Conservation (phyloP, 805 yeast genomes). For the Cyberlindnera bimundalis region DNA sequence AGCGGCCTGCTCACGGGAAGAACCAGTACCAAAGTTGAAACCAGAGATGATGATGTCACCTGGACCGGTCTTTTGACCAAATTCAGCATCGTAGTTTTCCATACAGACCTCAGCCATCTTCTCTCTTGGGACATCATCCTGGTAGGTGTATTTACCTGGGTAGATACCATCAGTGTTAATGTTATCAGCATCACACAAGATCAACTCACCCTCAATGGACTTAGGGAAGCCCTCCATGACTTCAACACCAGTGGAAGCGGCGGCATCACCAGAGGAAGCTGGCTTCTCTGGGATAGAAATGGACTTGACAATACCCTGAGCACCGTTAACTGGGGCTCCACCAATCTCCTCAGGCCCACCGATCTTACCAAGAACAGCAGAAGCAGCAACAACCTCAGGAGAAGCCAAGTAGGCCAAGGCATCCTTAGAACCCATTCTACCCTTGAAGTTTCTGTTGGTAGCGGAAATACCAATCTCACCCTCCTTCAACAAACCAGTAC, state of each 20-base stretch:
- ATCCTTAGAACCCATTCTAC: slow-evolving; percentile 97
- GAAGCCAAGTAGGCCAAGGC: slow-evolving; percentile 95
- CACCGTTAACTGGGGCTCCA: slow-evolving; percentile 52
- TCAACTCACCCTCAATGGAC: slow-evolving; percentile 83
- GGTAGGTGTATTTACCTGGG: slow-evolving; percentile 98
- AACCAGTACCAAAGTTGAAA: slow-evolving; percentile 96
- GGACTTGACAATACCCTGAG: slow-evolving; percentile 45
- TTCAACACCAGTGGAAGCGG: slow-evolving; percentile 49
- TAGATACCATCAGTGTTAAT: slow-evolving; percentile 98
- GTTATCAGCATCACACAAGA: slow-evolving; percentile 94
- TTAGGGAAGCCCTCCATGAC: slow-evolving; percentile 90
- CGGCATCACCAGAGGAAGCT: slow-evolving; percentile 16
- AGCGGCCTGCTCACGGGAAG: slow-evolving; percentile 98
- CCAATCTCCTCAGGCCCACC: slow-evolving; percentile 86
- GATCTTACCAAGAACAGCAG: slow-evolving; percentile 92
- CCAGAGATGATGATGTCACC: slow-evolving; percentile 93
- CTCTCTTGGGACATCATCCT: slow-evolving; percentile 91
- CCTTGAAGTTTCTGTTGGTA: slow-evolving; percentile 97
- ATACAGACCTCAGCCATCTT: slow-evolving; percentile 99
- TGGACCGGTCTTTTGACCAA: slow-evolving; percentile 72
- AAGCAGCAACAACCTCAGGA: slow-evolving; percentile 98
- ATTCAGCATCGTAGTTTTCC: slow-evolving; percentile 96
- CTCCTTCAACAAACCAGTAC: slow-evolving; percentile 86
- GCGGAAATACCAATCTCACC: slow-evolving; percentile 99
- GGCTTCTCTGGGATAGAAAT: slow-evolving; percentile 31